Conservation (phyloP, 1,284 basidiomycete species). For the Cystobasidium slooffiae region DNA sequence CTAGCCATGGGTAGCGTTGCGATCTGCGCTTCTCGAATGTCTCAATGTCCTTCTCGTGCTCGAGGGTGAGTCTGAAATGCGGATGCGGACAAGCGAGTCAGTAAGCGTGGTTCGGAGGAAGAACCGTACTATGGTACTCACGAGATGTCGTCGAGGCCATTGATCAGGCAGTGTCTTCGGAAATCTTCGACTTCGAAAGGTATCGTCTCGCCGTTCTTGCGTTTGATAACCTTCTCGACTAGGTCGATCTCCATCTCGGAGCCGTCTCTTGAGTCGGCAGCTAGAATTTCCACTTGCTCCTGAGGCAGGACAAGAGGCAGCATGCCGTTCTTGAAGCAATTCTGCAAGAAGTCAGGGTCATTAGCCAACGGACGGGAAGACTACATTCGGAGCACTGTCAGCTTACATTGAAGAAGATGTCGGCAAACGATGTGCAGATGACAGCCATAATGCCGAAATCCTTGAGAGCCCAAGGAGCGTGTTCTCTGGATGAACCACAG, state of each 20-base stretch:
- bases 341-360: slow-evolving; percentile 10
- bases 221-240: slow-evolving; percentile 80
- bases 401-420: slow-evolving; percentile 72
- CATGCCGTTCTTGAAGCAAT: slow-evolving; percentile 70
- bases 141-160: slow-evolving; percentile 87
- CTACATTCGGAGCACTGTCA: neutral
- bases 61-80: slow-evolving; percentile 91
- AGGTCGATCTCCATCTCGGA: slow-evolving; percentile 86
- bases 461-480: slow-evolving; percentile 95
- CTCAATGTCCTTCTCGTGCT: slow-evolving; percentile 70
- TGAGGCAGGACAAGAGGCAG: slow-evolving; percentile 79
- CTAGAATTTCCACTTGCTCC: slow-evolving; percentile 73
- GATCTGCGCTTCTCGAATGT: slow-evolving; percentile 77
- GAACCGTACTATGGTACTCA: neutral
- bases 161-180: slow-evolving; percentile 86
- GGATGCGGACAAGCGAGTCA: slow-evolving; percentile 62
- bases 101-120: neutral
- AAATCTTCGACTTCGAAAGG: slow-evolving; percentile 82
- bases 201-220: slow-evolving; percentile 74
- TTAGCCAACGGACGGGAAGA: neutral
- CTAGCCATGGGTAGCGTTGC: slow-evolving; percentile 85
- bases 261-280: slow-evolving; percentile 78
- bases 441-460: slow-evolving; percentile 93
- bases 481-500: slow-evolving; percentile 87
- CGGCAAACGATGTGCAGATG: slow-evolving; percentile 91